phyloP scores from a whole-genome alignment of 2,329 filamentous ascomycete species.

The Hypomyces perniciosus region DNA sequence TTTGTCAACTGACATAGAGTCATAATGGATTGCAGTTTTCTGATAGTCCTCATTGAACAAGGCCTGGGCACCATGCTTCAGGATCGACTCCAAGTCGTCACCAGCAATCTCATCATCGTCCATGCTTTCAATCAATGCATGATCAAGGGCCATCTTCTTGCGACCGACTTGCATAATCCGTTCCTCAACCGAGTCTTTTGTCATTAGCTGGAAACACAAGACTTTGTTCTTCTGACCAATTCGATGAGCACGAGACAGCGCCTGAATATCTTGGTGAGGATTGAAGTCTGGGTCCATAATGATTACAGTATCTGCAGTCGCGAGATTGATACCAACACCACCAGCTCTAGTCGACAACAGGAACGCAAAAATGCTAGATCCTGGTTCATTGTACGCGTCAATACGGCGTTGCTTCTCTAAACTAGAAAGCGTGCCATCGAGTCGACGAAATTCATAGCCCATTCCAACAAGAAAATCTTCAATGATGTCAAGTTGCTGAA shows the following conservation, averaged over 20 bases:
- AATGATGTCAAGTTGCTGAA: conserved; percentile 79
- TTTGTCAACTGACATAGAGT: conserved; percentile 75
- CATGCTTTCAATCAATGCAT: conserved; percentile 89
- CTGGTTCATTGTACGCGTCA: conserved; percentile 82
- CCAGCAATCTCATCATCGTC: conserved; percentile 74
- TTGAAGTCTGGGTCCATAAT: conserved; percentile 98
- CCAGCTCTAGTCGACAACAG: conserved; percentile 89
- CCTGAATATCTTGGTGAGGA: conserved; percentile 95
- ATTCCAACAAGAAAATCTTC: conserved; percentile 86
- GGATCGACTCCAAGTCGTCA: conserved; percentile 77
- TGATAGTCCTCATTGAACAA: conserved; percentile 72
- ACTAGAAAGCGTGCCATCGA: conserved; percentile 78
- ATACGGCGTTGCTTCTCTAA: conserved; percentile 92
- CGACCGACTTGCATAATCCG: conserved; percentile 94
- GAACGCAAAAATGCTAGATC: conserved; percentile 82
- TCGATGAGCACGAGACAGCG: conserved; percentile 85
- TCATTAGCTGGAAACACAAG: conserved; percentile 91
- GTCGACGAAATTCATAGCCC: conserved; percentile 65
- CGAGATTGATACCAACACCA: conserved; percentile 95
- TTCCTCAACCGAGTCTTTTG: conserved; percentile 82
- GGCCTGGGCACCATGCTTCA: conserved; percentile 80
- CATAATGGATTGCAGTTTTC: conserved; percentile 72
- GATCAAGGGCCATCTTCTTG: conserved; percentile 93
- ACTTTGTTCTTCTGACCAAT: conserved; percentile 97
- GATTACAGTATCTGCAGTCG: conserved; percentile 95